Percentiles rank a stretch among this genome's conserved stretches.
phyloP scores from a whole-genome alignment of 768 basidiomycete genomes.

The Mycena sanguinolenta region DNA sequence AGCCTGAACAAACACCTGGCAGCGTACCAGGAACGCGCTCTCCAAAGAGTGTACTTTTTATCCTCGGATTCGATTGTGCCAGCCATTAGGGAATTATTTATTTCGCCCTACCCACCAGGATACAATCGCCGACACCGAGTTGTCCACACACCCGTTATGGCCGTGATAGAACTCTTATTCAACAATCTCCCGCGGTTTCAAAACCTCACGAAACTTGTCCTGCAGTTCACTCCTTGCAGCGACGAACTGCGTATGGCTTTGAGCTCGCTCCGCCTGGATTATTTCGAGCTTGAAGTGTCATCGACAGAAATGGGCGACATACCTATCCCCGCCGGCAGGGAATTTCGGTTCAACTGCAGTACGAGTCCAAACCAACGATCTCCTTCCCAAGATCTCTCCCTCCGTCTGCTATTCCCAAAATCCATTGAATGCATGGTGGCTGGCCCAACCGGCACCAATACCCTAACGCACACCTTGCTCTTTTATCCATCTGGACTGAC shows the following conservation, averaged over 20 bases:
- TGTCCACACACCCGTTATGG: slow-evolving; percentile 32
- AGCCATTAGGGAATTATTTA: slow-evolving; percentile 31
- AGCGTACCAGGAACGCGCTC: slow-evolving; percentile 33
- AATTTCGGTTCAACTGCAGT: slow-evolving; percentile 35
- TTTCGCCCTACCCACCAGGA: slow-evolving; percentile 37
- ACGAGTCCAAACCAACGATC: slow-evolving; percentile 26
- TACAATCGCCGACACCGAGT: slow-evolving; percentile 36
- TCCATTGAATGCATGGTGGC: slow-evolving; percentile 32
- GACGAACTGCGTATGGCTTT: slow-evolving; percentile 2
- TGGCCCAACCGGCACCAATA: slow-evolving; percentile 38
- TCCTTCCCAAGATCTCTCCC: slow-evolving; percentile 8
- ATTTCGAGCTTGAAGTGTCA: slow-evolving; percentile 36
- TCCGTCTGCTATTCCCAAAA: slow-evolving; percentile 30
- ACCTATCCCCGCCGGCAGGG: slow-evolving; percentile 33
- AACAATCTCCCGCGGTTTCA: slow-evolving; percentile 29
- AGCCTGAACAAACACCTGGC: background rate
- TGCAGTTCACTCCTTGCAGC: slow-evolving; percentile 34
- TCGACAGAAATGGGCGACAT: slow-evolving; percentile 19
- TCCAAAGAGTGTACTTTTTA: slow-evolving; percentile 35
- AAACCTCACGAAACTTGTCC: slow-evolving; percentile 33
- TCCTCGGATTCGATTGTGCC: slow-evolving; percentile 22
- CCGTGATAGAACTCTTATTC: slow-evolving; percentile 29
- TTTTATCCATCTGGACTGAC: slow-evolving; percentile 9
- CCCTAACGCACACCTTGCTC: slow-evolving; percentile 29
- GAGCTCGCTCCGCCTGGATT: slow-evolving; percentile 18